Percentiles rank a stretch among this genome's conserved stretches.
phyloP scores from a whole-genome alignment of 73 alveolate species.

The Stentor coeruleus region DNA sequence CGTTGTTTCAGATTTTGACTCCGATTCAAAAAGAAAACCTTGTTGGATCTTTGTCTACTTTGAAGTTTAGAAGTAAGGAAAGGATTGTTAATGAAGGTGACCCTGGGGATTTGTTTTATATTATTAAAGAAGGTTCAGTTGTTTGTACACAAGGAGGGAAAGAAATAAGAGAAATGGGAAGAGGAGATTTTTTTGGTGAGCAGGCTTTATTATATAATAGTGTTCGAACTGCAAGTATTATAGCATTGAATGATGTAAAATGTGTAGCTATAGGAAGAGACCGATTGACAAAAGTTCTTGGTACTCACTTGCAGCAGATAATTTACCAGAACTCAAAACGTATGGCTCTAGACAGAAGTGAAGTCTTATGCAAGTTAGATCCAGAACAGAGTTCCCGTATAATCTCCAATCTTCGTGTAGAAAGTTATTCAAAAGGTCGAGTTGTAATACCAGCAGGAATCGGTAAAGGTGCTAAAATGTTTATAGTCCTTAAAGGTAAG shows the following conservation, averaged over 20 bases:
- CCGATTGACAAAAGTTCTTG: conserved; percentile 38
- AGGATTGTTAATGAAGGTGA: conserved; percentile 56
- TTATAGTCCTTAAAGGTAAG: background rate
- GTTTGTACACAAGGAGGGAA: conserved; percentile 37
- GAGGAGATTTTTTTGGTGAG: conserved; percentile 63
- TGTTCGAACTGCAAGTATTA: conserved; percentile 55
- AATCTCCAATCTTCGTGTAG: background rate
- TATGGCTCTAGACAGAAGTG: background rate
- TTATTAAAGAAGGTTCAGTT: conserved; percentile 50
- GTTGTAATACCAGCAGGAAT: background rate
- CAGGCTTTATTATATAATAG: conserved; percentile 43
- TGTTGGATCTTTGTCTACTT: background rate
- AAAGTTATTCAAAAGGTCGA: background rate
- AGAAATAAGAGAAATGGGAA: conserved; percentile 36
- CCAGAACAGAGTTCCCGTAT: no score
- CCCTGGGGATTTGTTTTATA: conserved; percentile 49
- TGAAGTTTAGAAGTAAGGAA: conserved; percentile 29
- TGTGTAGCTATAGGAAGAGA: conserved; percentile 50
- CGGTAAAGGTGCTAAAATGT: background rate
- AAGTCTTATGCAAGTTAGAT: no score
- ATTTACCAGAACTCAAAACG: conserved; percentile 24
- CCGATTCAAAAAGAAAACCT: background rate
- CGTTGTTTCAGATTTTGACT: background rate
- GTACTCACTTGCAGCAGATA: conserved; percentile 36
- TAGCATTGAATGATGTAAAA: conserved; percentile 43